Evolutionary conservation across 768 basidiomycete species (phyloP), one percentile per base, ranked within the genome.

Genomic region (Naganishia vishniacii): DNA sequence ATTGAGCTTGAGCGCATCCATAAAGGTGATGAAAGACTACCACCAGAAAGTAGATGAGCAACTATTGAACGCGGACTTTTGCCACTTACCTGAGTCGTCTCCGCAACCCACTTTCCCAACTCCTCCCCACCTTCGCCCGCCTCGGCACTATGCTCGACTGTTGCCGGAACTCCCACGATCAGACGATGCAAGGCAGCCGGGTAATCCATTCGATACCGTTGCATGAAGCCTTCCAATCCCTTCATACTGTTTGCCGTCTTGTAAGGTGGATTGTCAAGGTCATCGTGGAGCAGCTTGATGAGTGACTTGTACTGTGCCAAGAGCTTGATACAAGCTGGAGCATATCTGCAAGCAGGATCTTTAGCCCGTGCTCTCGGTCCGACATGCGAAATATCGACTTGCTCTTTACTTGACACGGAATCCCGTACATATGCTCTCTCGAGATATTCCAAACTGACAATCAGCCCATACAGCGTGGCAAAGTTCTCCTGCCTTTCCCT

Each of bases 251-350:
- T 69, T 25, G 40, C 41, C 44, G 44, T 29, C 42, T 58, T 41
- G 28, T 58, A 37, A 12, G 59, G 31, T 26, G 61, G 48, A 29
- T 84, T 86, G 0, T 84, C 84, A 9, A 93, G 89, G 23, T 88
- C 87, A 60, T 90, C 85, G n/a, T 86, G 86, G 12, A 98, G 87
- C n/a, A 97, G 83, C 79, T 91, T 95, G 66, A 92, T 80, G 85
- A 95, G 90, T 0, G 91, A 93, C 83, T 95, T 95, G 81, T 95
- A 98, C 78, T 95, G 92, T 7, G 91, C 89, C 15, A 98, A 79
- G n/a, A 99, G 80, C 42, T 88, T 84, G 15, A 90, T 92, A 76
- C 94, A 99, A 66, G 91, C 92, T 62, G 91, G 93, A 67, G 91
- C 91, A 77, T 98, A 99, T 82, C 92, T 95, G 83, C 83, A 76